phyloP scores from a whole-genome alignment of 2,329 filamentous ascomycete species.

The Fusarium zealandicum region DNA sequence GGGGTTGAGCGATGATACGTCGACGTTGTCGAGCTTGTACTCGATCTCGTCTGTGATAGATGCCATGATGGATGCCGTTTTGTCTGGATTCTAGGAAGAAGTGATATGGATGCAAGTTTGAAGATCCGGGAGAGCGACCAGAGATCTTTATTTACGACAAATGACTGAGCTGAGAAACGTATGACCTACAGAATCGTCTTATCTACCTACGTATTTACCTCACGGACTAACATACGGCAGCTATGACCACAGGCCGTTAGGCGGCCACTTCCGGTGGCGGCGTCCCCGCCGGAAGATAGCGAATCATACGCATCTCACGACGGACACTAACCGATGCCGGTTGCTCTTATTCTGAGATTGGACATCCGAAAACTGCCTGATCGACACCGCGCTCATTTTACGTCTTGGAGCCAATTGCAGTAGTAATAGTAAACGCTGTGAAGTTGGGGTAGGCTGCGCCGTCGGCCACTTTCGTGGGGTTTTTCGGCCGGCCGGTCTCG shows the following conservation, averaged over 20 bases:
- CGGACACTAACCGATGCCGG: conserved; percentile 4
- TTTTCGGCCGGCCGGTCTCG: conserved; percentile 19
- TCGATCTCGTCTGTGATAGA: conserved; percentile 54
- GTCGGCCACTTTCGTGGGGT: conserved; percentile 5
- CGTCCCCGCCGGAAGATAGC: conserved; percentile 2
- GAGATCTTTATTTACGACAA: neutral
- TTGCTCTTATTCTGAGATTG: conserved; percentile 16
- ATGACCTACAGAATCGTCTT: conserved; percentile 8
- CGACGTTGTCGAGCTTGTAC: conserved; percentile 64
- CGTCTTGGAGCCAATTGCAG: neutral
- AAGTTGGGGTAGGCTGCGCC: neutral
- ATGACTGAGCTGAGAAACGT: neutral
- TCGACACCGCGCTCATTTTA: neutral
- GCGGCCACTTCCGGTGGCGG: conserved; percentile 45
- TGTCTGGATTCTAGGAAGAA: neutral
- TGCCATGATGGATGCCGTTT: conserved; percentile 39
- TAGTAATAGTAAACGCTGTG: neutral
- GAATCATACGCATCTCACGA: conserved; percentile 12
- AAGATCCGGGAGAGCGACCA: neutral
- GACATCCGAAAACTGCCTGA: neutral
- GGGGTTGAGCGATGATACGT: conserved; percentile 56
- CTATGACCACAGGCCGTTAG: too few species aligned
- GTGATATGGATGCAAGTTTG: neutral
- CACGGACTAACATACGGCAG: conserved; percentile 1
- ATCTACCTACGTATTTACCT: conserved; percentile 27